Evolutionary conservation across 2,329 filamentous ascomycete genomes (phyloP), one percentile per base, ranked within the genome.

Genomic region (Neodidymelliopsis sp.): DNA sequence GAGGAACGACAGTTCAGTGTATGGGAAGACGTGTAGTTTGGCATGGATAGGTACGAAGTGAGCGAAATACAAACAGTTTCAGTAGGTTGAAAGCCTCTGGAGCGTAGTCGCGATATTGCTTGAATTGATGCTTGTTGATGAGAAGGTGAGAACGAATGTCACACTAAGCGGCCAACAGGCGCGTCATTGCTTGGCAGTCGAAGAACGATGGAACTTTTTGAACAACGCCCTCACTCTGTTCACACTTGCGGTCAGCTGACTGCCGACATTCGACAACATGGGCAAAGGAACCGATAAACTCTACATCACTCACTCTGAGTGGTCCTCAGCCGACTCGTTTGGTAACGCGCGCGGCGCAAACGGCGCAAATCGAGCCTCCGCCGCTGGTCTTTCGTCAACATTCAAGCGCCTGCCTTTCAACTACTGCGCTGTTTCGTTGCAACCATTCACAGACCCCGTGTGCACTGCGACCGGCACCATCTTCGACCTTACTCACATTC

Each of bases 351-450:
- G 87, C 46, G 85, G 85, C 62, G 84, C 88, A 47, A 86, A 86
- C 39, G 77, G 79, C 72, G 82, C 69, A 71, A 86, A 76, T 74
- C 81, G 65, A 57, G 77, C 73, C 72, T 81, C 73, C 16, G 73
- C 74, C 36, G 75, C 77, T 2, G 83, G 84, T 57, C 57, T 68
- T 12, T 53, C 65, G 13, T 81, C 84, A 37, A 82, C 83, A 27
- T 97, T 97, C 79, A 90, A 88, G 67, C 88, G 91, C 34, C 83
- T 99, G 1, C 94, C 95, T 22, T 99, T 95, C 83, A 97, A 97
- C 80, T 97, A 94, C 77, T 99, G 94, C 83, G 91, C 94, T 54
- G 87, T 96, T 28, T 96, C 90, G 53, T 86, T 99, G 24, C 94
- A 97, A 70, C 95, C 95, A 6, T 99, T 97, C 78, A 85, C 87